A percentile compares a stretch with the other conserved stretches of the same genome.
Evolutionary conservation across 1,139 yeast species (phyloP).

Genomic region (Hemisphaericaspora lyxosophila): DNA sequence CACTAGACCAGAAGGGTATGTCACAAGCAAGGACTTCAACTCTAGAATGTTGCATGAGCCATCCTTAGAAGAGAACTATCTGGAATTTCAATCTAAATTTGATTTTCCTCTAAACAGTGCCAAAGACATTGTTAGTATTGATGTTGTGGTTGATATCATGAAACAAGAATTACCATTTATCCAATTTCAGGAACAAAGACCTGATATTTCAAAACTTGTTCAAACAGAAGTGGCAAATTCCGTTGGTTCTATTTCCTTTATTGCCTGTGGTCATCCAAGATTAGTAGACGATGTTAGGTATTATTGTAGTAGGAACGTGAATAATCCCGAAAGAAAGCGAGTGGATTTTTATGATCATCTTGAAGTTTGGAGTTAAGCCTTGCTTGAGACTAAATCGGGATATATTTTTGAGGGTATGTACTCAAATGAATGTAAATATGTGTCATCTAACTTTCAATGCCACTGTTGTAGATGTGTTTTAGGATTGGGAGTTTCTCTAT

Average conservation of each 20-base stretch:
- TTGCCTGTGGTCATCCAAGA: conserved; percentile 38
- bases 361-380: conserved; percentile 26
- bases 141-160: not conserved
- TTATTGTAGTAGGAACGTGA: conserved; percentile 22
- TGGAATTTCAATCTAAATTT: too few relatives aligned
- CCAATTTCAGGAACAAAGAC: conserved; percentile 31
- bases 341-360: conserved; percentile 30
- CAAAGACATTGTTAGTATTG: conserved; percentile 8
- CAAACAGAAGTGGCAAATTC: conserved; percentile 22
- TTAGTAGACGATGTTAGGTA: conserved; percentile 35
- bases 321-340: conserved; percentile 20
- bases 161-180: conserved; percentile 22
- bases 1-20: conserved; percentile 25
- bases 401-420: too few relatives aligned
- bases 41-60: conserved; percentile 2
- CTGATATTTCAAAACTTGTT: conserved; percentile 24
- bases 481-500: too few relatives aligned
- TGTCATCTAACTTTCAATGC: too few relatives aligned
- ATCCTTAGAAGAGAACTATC: too few relatives aligned
- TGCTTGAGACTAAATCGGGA: too few relatives aligned
- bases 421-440: too few relatives aligned
- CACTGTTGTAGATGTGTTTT: too few relatives aligned
- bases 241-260: conserved; percentile 31
- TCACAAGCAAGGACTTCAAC: conserved; percentile 16
- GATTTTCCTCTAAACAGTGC: too few relatives aligned